A percentile compares a stretch with the other conserved stretches of the same genome.
phyloP scores from a whole-genome alignment of 495 filamentous ascomycete species.

The Bacidia gigantensis region DNA sequence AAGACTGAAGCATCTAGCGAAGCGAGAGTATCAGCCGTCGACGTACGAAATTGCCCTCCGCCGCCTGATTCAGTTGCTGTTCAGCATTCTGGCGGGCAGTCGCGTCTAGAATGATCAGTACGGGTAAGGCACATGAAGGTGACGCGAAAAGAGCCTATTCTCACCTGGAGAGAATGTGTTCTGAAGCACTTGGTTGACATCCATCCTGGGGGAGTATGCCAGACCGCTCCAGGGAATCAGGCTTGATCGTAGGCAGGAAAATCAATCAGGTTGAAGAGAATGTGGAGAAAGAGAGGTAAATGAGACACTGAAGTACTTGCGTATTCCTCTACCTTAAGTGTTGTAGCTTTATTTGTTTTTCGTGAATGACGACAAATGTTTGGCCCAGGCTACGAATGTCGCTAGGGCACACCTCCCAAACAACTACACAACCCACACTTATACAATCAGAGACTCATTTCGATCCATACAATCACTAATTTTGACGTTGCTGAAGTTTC shows the following conservation, averaged over 20 bases:
- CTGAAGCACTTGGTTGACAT: conserved; percentile 74
- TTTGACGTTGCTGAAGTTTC: too few species aligned
- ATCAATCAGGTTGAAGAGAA: neutral
- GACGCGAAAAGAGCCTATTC: conserved; percentile 16
- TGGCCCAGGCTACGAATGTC: neutral
- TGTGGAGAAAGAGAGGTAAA: neutral
- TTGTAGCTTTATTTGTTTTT: neutral
- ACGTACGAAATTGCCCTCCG: conserved; percentile 89
- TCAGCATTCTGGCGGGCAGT: conserved; percentile 78
- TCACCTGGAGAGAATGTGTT: conserved; percentile 82
- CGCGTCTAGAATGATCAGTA: conserved; percentile 48
- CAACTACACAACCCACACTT: neutral
- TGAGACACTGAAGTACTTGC: neutral
- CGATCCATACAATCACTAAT: too few species aligned
- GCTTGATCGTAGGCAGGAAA: neutral
- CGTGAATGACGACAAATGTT: neutral
- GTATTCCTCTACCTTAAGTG: neutral
- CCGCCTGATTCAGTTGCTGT: conserved; percentile 83
- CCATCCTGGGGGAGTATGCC: conserved; percentile 37
- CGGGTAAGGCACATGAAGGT: neutral
- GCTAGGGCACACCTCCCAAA: neutral
- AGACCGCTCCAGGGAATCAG: neutral
- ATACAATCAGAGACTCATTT: too few species aligned
- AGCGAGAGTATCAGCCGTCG: conserved; percentile 15
- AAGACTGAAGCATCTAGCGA: conserved; percentile 1